Evolutionary conservation across 75 land plant genomes (phyloP).

Genomic region (Chamaecyparis obtusa): DNA sequence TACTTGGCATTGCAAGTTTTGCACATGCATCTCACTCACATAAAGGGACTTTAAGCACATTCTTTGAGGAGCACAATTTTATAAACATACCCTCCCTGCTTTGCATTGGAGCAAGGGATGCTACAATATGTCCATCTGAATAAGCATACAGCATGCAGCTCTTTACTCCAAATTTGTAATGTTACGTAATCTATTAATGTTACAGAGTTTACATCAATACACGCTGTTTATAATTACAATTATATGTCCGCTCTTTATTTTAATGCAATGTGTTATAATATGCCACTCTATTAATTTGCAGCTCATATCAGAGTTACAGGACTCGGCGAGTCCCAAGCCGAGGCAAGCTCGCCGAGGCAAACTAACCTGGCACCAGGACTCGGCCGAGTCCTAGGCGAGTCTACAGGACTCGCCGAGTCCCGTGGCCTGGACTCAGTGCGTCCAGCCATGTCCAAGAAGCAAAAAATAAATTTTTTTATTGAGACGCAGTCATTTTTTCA

Average conservation of each 20-base stretch:
- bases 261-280: background rate
- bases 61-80: background rate
- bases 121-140: background rate
- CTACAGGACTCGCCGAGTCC: no score
- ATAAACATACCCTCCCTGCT: background rate
- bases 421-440: no score
- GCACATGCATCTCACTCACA: background rate
- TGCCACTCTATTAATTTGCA: background rate
- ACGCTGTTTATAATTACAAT: background rate
- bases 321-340: no score
- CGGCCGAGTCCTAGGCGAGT: no score
- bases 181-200: background rate
- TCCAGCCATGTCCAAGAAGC: no score
- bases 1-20: background rate
- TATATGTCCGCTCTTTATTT: no score
- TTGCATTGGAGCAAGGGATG: background rate
- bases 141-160: no score
- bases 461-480: no score
- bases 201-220: background rate
- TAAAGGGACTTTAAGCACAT: background rate
- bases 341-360: no score
- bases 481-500: no score
- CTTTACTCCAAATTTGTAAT: background rate
- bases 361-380: no score
- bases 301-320: no score